phyloP scores from a whole-genome alignment of 2,329 filamentous ascomycete genomes.

The Incumbomyces delicatus region DNA sequence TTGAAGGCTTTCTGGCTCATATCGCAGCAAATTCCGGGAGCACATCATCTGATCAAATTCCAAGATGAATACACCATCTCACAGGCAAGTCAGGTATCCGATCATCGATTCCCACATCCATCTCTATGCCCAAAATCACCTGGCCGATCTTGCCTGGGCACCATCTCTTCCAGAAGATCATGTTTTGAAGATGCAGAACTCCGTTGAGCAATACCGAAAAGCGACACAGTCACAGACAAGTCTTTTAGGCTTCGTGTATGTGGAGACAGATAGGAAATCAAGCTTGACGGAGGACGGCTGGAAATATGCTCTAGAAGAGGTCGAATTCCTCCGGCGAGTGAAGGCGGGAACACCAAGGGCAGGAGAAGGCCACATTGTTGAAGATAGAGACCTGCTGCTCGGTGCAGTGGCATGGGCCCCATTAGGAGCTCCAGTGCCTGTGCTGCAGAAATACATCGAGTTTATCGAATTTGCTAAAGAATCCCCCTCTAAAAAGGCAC shows the following conservation, averaged over 20 bases:
- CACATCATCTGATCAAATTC: too few relatives aligned
- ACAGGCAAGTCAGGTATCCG: constrained; percentile 6
- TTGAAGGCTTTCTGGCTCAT: too few relatives aligned
- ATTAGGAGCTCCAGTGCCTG: constrained; percentile 52
- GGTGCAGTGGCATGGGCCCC: constrained; percentile 83
- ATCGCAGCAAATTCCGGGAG: too few relatives aligned
- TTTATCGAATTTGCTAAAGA: constrained; percentile 31
- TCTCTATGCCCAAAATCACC: constrained; percentile 63
- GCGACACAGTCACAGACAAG: constrained; percentile 27
- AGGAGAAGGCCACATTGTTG: constrained; percentile 48
- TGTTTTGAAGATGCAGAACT: constrained; percentile 55
- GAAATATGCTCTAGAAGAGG: constrained; percentile 59
- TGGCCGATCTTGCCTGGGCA: constrained; percentile 58
- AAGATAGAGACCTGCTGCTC: constrained; percentile 48
- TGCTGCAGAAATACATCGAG: constrained; percentile 56
- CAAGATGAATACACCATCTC: background rate
- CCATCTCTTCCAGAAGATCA: constrained; percentile 42
- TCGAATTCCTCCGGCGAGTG: constrained; percentile 59
- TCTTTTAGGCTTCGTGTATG: constrained; percentile 64
- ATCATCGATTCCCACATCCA: constrained; percentile 91
- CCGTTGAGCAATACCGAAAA: constrained; percentile 53
- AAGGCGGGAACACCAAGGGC: constrained; percentile 48
- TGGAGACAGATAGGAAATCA: constrained; percentile 70
- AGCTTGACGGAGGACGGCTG: constrained; percentile 51
- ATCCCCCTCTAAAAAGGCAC: constrained; percentile 26